Percentiles rank a stretch among this genome's conserved stretches.
Evolutionary conservation across 805 yeast genomes (phyloP).

Genomic region (Teunomyces pallodes): DNA sequence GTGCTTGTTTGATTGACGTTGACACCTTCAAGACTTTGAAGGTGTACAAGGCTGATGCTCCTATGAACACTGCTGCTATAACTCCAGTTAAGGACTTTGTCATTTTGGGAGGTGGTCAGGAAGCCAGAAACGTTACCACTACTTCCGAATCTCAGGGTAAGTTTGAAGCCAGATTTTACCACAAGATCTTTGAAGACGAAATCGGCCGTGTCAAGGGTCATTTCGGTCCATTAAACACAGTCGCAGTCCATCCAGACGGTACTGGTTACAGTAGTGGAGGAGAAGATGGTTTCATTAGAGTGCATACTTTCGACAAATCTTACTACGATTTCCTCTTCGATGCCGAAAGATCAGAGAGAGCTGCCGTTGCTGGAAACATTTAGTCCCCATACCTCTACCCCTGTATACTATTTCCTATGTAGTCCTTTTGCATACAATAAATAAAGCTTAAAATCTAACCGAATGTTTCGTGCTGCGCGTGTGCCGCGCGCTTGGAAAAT

Average conservation of each 20-base stretch:
- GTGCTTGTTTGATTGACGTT: conserved; percentile 74
- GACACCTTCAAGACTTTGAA: conserved; percentile 71
- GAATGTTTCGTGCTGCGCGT: too few relatives aligned
- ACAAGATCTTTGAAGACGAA: conserved; percentile 92
- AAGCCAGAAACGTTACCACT: conserved; percentile 97
- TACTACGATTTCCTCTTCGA: conserved; percentile 93
- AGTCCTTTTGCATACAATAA: conserved; percentile 1
- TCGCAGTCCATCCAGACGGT: conserved; percentile 94
- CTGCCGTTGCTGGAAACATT: conserved; percentile 33
- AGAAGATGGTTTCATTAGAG: conserved; percentile 96
- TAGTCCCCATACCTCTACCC: conserved; percentile 7
- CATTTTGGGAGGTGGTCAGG: conserved; percentile 98
- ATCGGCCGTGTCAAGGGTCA: conserved; percentile 97
- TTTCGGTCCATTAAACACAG: conserved; percentile 95
- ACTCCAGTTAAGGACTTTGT: conserved; percentile 92
- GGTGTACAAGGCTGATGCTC: conserved; percentile 82
- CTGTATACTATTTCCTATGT: conserved; percentile 4
- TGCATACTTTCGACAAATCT: conserved; percentile 88
- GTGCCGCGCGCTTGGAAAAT: too few relatives aligned
- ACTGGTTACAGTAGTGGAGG: conserved; percentile 94
- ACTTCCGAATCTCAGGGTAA: conserved; percentile 91
- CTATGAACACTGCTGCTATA: conserved; percentile 91
- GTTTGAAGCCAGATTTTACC: conserved; percentile 94
- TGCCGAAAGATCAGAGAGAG: conserved; percentile 65
- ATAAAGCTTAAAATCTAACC: background rate